Conservation (phyloP, 176 grass and related monocot species). For the Oryza officinalis region DNA sequence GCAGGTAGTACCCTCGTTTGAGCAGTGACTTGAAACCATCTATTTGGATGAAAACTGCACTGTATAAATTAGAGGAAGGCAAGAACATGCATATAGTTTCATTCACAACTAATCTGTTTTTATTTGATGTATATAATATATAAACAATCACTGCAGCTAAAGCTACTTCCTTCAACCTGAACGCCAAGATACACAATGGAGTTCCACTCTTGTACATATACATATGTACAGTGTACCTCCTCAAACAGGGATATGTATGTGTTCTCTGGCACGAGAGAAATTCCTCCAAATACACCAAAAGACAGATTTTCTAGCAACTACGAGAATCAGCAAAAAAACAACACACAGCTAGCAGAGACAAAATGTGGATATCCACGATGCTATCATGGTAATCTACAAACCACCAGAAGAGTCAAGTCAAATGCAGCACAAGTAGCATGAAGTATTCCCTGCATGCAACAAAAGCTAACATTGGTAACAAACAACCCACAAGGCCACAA, state of each 20-base stretch:
- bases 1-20: background rate
- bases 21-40: background rate
- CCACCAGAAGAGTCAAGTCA: background rate
- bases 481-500: background rate
- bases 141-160: background rate
- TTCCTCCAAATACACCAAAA: background rate
- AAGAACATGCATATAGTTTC: background rate
- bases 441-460: constrained; percentile 17
- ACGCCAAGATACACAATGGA: background rate
- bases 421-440: background rate
- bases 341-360: background rate
- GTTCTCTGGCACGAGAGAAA: background rate
- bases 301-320: background rate
- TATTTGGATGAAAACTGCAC: background rate
- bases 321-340: background rate
- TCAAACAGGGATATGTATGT: background rate
- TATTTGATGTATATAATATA: background rate
- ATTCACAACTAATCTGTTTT: background rate
- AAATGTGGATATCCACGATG: background rate
- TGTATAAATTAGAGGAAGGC: background rate
- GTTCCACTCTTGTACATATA: background rate
- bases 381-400: background rate
- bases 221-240: background rate
- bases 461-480: background rate
- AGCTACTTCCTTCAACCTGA: background rate